phyloP scores from a whole-genome alignment of 2,329 filamentous ascomycete genomes.

The Aschersonia sp. region DNA sequence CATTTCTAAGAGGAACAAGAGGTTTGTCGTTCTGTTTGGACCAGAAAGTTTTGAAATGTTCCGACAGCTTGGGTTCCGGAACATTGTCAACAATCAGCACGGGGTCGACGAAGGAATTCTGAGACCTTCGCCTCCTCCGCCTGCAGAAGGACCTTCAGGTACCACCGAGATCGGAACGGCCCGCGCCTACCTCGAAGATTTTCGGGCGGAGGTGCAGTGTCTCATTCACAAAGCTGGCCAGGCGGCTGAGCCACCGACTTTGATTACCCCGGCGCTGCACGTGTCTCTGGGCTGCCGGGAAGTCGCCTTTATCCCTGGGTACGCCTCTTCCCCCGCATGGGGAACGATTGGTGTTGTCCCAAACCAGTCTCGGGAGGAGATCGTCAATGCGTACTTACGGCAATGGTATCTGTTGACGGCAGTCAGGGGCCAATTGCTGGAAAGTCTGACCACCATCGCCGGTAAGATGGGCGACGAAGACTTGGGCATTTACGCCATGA shows the following conservation, averaged over 20 bases:
- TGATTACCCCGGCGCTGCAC: slow-evolving; percentile 17
- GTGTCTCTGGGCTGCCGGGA: slow-evolving; percentile 16
- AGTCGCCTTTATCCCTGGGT: slow-evolving; percentile 11
- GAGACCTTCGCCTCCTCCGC: slow-evolving; percentile 19
- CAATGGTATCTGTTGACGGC: slow-evolving; percentile 22
- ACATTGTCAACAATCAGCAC: slow-evolving; percentile 21
- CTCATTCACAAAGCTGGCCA: slow-evolving; percentile 21
- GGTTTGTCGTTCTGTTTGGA: slow-evolving; percentile 38
- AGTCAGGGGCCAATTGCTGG: slow-evolving; percentile 15
- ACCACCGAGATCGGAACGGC: slow-evolving; percentile 23
- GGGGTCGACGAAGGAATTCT: slow-evolving; percentile 24
- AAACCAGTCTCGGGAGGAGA: slow-evolving; percentile 17
- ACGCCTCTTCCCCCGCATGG: slow-evolving; percentile 17
- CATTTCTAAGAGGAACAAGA: slow-evolving; percentile 42
- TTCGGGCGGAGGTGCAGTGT: slow-evolving; percentile 32
- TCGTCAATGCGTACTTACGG: slow-evolving; percentile 24
- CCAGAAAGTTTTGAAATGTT: slow-evolving; percentile 34
- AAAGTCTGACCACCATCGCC: slow-evolving; percentile 18
- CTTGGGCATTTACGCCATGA: slow-evolving; percentile 21
- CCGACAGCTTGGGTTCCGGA: slow-evolving; percentile 31
- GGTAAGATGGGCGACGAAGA: slow-evolving; percentile 19
- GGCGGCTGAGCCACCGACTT: slow-evolving; percentile 13
- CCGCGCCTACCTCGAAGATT: slow-evolving; percentile 33
- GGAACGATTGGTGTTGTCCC: slow-evolving; percentile 22
- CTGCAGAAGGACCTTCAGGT: slow-evolving; percentile 15